Evolutionary conservation across 2,329 filamentous ascomycete species (phyloP), one percentile per base, ranked within the genome.

Genomic region (Diaporthe sp.): DNA sequence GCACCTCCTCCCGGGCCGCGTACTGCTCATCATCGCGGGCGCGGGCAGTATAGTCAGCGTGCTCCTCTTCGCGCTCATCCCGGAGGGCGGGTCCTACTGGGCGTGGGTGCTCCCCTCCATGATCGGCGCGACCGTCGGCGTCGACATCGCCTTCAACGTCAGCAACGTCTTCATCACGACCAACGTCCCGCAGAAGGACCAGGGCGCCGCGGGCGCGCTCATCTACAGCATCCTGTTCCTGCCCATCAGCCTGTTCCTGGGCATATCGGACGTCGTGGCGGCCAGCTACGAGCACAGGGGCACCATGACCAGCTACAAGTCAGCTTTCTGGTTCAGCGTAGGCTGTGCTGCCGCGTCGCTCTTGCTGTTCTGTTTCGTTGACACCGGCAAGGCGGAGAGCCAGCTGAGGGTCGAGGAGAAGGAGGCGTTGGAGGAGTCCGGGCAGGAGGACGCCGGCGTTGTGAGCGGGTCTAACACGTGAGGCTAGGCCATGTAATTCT

Each of bases 131-230:
- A 96, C 94, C 0, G 86, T 95, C 45, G 93, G 92, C 25, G 91
- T 95, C 75, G 94, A 96, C 79, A 91, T 95, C 72, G 91, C 91
- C 9, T 95, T 92, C 83, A 95, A 93, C 79, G 89, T 95, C 1
- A 90, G 92, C 25, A 95, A 93, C 79, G 89, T 96, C 75, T 96
- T 94, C 82, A 93, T 95, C 81, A 95, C 93, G 0, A 95, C 93
- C 0, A 90, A 89, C 19, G 85, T 95, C 76, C 92, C 93, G 0
- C 86, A 86, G 6, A 87, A 89, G 17, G 87, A 91, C 67, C 94
- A 96, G 80, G 93, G 93, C 0, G 85, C 95, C 0, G 94, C 93
- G 0, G 93, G 93, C 1, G 93, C 91, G 0, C 82, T 95, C 60
- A 91, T 94, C 79, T 95, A 94, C 83, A 91, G 90, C 64, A 83